Evolutionary conservation across 805 yeast species (phyloP).

Genomic region (Suhomyces vadensis): DNA sequence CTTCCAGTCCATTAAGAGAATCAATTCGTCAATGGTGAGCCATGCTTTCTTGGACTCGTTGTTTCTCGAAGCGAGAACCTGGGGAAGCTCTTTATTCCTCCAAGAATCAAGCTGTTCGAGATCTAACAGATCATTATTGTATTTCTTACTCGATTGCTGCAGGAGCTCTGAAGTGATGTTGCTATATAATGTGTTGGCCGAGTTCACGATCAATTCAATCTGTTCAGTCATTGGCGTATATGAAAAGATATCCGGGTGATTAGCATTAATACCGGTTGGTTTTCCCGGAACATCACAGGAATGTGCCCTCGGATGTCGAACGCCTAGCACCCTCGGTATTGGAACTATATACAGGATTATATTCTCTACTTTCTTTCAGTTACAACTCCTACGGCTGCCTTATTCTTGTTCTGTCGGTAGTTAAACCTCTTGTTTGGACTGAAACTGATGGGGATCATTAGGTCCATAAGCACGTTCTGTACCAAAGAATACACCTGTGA

Average conservation of each 20-base stretch:
- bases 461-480: constrained; percentile 74
- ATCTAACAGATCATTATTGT: constrained; percentile 23
- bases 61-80: constrained; percentile 23
- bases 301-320: not conserved
- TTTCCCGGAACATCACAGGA: no score
- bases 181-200: constrained; percentile 27
- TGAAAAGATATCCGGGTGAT: no score
- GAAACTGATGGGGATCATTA: constrained; percentile 57
- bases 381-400: not conserved
- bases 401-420: constrained; percentile 13
- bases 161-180: constrained; percentile 29
- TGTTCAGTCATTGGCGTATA: constrained; percentile 1
- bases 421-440: constrained; percentile 44
- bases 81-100: constrained; percentile 34
- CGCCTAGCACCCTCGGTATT: no score
- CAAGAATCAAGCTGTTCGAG: constrained; percentile 41
- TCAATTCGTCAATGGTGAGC: constrained; percentile 42
- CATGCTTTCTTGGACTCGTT: constrained; percentile 20
- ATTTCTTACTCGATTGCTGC: constrained; percentile 25
- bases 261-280: no score
- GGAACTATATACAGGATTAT: not conserved
- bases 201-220: constrained; percentile 12
- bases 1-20: constrained; percentile 50
- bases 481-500: constrained; percentile 74
- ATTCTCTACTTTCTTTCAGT: not conserved